phyloP scores from a whole-genome alignment of 352 stramenopile genomes.

The Globisporangium abappressorium region DNA sequence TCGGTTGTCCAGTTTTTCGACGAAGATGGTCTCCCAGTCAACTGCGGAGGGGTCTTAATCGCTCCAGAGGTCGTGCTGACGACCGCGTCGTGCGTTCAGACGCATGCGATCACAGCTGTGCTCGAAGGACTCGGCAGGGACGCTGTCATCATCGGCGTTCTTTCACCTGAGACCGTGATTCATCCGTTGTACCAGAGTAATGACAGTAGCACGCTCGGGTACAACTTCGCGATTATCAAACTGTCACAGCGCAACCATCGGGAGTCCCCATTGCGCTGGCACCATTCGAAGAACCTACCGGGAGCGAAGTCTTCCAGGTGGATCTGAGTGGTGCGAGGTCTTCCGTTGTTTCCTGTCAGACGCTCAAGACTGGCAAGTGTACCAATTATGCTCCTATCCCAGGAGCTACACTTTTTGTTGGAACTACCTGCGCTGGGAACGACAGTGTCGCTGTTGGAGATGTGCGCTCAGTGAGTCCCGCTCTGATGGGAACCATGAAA shows the following conservation, averaged over 20 bases:
- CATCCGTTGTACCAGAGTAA: not conserved
- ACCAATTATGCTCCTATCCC: no score
- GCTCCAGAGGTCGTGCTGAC: conserved; percentile 6
- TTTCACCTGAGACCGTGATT: not conserved
- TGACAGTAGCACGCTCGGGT: not conserved
- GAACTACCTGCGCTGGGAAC: conserved; percentile 11
- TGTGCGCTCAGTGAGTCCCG: not conserved
- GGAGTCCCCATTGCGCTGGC: not conserved
- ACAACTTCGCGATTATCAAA: conserved; percentile 2
- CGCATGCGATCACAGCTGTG: not conserved
- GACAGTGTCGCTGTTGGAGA: not conserved
- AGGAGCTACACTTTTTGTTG: not conserved
- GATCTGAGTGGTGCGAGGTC: not conserved
- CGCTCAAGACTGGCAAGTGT: not conserved
- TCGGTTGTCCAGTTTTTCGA: not conserved
- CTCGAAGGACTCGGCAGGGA: no score
- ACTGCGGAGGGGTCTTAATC: conserved; percentile 10
- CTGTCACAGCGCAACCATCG: not conserved
- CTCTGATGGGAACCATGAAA: not conserved
- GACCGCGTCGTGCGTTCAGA: conserved; percentile 5
- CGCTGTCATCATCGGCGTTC: not conserved
- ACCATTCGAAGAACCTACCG: not conserved
- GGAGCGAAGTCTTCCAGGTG: not conserved
- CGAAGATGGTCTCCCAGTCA: not conserved
- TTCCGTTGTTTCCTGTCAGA: not conserved